Conservation (phyloP, 306 rosid genomes). For the Lathyrus tuberosus region DNA sequence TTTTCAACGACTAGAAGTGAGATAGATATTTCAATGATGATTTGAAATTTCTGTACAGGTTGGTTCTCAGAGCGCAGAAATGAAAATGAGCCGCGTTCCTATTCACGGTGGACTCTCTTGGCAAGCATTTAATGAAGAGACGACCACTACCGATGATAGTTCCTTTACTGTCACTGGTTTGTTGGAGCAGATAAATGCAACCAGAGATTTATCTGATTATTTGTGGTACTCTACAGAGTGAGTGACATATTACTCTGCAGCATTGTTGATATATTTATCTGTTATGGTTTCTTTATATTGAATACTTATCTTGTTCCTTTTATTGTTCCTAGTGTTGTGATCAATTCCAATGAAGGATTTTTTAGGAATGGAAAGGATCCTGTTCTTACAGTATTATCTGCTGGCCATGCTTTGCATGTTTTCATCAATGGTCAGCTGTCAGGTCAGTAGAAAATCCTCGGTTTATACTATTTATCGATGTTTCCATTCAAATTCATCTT, state of each 20-base stretch:
- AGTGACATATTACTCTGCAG: slow-evolving; percentile 48
- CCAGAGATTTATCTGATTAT: slow-evolving; percentile 89
- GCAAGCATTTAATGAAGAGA: slow-evolving; percentile 81
- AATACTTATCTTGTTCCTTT: slow-evolving; percentile 23
- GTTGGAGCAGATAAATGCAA: slow-evolving; percentile 91
- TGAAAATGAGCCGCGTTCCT: slow-evolving; percentile 94
- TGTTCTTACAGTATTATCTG: slow-evolving; percentile 74
- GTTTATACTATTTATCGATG: slow-evolving; percentile 1
- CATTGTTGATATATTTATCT: slow-evolving; percentile 13
- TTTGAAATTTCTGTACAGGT: slow-evolving; percentile 52
- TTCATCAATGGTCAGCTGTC: slow-evolving; percentile 76
- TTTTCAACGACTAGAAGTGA: slow-evolving; percentile 17
- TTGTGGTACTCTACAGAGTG: slow-evolving; percentile 99
- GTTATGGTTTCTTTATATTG: neutral
- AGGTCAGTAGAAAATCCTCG: slow-evolving; percentile 53
- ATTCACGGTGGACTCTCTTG: slow-evolving; percentile 85
- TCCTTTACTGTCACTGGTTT: slow-evolving; percentile 75
- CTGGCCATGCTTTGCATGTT: slow-evolving; percentile 97
- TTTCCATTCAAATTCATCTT: slow-evolving; percentile 19
- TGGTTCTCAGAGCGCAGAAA: slow-evolving; percentile 76
- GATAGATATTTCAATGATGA: slow-evolving; percentile 1
- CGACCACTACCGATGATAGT: slow-evolving; percentile 67
- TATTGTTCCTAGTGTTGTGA: slow-evolving; percentile 61
- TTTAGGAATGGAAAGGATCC: slow-evolving; percentile 75
- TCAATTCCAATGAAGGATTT: slow-evolving; percentile 71